Conservation (phyloP, 2,329 filamentous ascomycete genomes). For the Dactylellina sp. region DNA sequence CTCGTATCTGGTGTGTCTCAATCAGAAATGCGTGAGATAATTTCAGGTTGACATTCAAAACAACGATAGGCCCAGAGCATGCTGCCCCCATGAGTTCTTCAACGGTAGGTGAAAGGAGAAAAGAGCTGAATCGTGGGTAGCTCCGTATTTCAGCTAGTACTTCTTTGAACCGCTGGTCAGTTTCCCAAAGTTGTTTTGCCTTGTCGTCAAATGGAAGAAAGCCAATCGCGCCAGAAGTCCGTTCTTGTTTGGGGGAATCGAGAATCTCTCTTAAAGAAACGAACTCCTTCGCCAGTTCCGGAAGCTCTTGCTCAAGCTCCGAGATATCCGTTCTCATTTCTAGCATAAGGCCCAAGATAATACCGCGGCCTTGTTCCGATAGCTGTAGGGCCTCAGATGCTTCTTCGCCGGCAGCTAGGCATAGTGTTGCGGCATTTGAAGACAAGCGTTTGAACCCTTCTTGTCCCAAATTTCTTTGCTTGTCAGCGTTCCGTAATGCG, state of each 20-base stretch:
- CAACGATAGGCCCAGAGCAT: constrained; percentile 60
- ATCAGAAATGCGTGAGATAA: constrained; percentile 25
- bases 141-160: constrained; percentile 54
- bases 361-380: constrained; percentile 60
- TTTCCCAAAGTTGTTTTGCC: constrained; percentile 11
- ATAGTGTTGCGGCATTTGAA: constrained; percentile 58
- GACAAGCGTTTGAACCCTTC: constrained; percentile 35
- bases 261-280: constrained; percentile 36
- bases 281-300: constrained; percentile 52
- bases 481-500: not conserved
- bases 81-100: constrained; percentile 59
- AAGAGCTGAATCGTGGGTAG: constrained; percentile 59
- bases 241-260: not conserved
- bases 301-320: constrained; percentile 18
- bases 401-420: constrained; percentile 46
- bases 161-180: not conserved
- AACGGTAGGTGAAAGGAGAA: constrained; percentile 58
- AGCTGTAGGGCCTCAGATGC: constrained; percentile 52
- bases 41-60: constrained; percentile 61
- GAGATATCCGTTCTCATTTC: constrained; percentile 58
- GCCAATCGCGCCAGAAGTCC: not conserved
- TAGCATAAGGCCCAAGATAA: constrained; percentile 58
- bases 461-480: not conserved
- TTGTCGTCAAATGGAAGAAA: not conserved
- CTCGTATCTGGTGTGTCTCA: constrained; percentile 6